These are phyloP conservation scores for Alternaria atra DNA, from an alignment of 2,329 filamentous ascomycete species.

Conservation along the genomic window DNA sequence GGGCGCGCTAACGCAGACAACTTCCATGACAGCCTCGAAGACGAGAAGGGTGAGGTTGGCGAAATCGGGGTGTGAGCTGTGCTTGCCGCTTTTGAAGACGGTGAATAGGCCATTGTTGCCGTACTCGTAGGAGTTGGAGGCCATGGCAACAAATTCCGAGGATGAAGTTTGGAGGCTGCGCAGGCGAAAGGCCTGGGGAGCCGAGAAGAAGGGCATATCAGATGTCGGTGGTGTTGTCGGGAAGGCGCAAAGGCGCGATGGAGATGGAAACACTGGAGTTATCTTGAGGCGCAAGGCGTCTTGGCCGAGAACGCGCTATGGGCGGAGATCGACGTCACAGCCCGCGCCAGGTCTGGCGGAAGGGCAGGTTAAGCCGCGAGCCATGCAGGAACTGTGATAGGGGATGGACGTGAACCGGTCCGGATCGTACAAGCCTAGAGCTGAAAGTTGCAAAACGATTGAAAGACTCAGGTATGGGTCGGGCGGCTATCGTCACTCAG, in stretches of 20 bases:
- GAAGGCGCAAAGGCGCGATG: conserved; percentile 16
- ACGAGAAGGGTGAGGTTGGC: conserved; percentile 80
- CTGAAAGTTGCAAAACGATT: background rate
- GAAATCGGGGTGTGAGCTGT: conserved; percentile 68
- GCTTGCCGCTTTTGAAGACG: conserved; percentile 45
- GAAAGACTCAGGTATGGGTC: background rate
- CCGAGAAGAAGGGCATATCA: conserved; percentile 44
- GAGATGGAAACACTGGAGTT: conserved; percentile 20
- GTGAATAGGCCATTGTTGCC: conserved; percentile 38
- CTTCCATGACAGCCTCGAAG: conserved; percentile 93
- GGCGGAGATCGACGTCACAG: conserved; percentile 24
- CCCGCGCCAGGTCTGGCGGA: conserved; percentile 5
- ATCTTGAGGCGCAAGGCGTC: conserved; percentile 35
- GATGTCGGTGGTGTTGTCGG: conserved; percentile 14
- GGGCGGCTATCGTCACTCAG: background rate
- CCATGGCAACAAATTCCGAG: conserved; percentile 46
- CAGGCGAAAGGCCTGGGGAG: conserved; percentile 49
- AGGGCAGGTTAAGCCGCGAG: conserved; percentile 5
- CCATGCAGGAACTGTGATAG: background rate
- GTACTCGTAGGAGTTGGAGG: conserved; percentile 43
- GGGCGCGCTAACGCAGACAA: conserved; percentile 92
- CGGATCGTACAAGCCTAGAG: background rate
- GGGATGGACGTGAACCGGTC: background rate
- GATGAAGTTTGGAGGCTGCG: conserved; percentile 34
- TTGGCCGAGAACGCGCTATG: conserved; percentile 8